Base-by-base conservation (phyloP, 1,139 yeast genomes). In the Yamadazyma aaseri region DNA sequence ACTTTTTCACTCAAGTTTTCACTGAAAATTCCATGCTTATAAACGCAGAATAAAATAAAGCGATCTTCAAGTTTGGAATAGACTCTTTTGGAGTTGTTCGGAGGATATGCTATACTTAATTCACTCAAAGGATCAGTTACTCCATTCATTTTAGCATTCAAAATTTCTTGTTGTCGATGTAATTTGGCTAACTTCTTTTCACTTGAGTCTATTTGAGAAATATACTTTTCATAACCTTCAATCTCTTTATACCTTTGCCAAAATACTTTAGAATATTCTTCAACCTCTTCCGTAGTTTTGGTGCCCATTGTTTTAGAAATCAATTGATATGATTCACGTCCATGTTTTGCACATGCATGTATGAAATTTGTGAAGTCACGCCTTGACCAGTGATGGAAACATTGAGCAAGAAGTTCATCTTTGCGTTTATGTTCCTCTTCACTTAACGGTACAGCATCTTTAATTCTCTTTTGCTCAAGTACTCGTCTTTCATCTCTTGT, bases 61-160 rank as follows among this genome's bases (percentile, higher is more conserved):
- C 96, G 73, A 53, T 92, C 98, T 55, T 92, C 98, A 1, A 79
- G 71, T 35, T 85, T 85, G 5, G 95, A 81, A 55, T 87, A 92
- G 5, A 86, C 75, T 49, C 94, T 67, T 50, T 87, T 84, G 23
- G 97, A 87, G 54, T 87, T 89, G 51, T 87, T 87, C n/a, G 95
- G 94, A 0, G 97, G 97, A 49, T 89, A 89, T 37, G 76, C 83
- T 26, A 92, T 81, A 16, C 65, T 69, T 57, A 92, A 62, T 38
- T 87, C 87, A 41, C 84, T 83, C 33, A 89, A 58, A 1, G 97
- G 97, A 33, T 81, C 82, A 10, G 68, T 67, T 36, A 76, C 71
- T 37, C 71, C 71, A 33, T 72, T 77, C 46, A 92, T 72, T 54
- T 90, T 90, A 29, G 63, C 63, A 11, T 71, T 71, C 29, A 92